Percentiles rank a stretch among this genome's conserved stretches.
Evolutionary conservation across 2,329 filamentous ascomycete species (phyloP).

Genomic region (Calonectria pseudoturangicola): DNA sequence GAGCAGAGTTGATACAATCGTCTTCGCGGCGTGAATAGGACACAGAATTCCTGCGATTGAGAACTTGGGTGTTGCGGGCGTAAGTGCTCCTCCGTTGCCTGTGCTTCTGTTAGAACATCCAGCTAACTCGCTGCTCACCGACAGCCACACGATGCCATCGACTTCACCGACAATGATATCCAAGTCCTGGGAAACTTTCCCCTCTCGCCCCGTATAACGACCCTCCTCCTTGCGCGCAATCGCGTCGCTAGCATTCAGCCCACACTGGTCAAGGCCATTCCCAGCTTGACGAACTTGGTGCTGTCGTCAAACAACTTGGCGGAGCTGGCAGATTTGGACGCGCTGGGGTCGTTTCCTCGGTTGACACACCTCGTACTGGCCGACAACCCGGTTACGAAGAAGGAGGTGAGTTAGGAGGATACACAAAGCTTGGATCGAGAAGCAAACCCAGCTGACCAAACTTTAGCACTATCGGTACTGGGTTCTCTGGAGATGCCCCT

Average conservation of each 20-base stretch:
- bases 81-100: slow-evolving; percentile 67
- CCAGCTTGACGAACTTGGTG: slow-evolving; percentile 87
- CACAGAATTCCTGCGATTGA: slow-evolving; percentile 98
- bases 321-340: slow-evolving; percentile 91
- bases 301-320: slow-evolving; percentile 87
- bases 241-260: slow-evolving; percentile 88
- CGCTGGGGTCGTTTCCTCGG: slow-evolving; percentile 79
- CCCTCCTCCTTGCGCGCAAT: slow-evolving; percentile 92
- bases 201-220: slow-evolving; percentile 89
- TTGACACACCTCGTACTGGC: slow-evolving; percentile 88
- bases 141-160: slow-evolving; percentile 95
- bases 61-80: slow-evolving; percentile 95
- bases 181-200: slow-evolving; percentile 93
- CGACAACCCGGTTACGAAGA: slow-evolving; percentile 93
- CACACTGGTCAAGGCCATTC: slow-evolving; percentile 83
- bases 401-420: slow-evolving; percentile 82
- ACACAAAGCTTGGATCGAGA: background rate
- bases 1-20: slow-evolving; percentile 88
- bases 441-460: slow-evolving; percentile 33
- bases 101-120: background rate
- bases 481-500: slow-evolving; percentile 90
- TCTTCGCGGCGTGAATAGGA: slow-evolving; percentile 78
- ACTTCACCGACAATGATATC: slow-evolving; percentile 99
- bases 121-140: slow-evolving; percentile 32
- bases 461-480: slow-evolving; percentile 91